These are phyloP conservation scores for Russula earlei DNA, from an alignment of 768 basidiomycete species.

Conservation along the genomic window DNA sequence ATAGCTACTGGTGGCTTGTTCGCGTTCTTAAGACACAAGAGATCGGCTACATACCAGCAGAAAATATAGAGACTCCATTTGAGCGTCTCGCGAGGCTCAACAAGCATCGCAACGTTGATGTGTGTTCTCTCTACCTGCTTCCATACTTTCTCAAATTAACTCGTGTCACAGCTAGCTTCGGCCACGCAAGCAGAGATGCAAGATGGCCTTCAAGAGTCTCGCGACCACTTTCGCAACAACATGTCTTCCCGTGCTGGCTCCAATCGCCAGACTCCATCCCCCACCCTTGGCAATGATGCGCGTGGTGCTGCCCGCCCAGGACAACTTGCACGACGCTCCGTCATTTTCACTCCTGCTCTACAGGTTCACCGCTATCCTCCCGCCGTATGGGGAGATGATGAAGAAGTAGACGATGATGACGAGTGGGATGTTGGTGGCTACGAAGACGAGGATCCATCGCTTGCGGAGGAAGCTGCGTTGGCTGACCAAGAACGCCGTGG, in stretches of 20 bases:
- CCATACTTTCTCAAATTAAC: not conserved
- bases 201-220: slow-evolving; percentile 39
- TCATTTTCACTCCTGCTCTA: slow-evolving; percentile 65
- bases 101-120: slow-evolving; percentile 95
- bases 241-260: slow-evolving; percentile 40
- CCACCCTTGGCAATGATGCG: slow-evolving; percentile 35
- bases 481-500: slow-evolving; percentile 29
- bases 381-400: slow-evolving; percentile 75
- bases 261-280: slow-evolving; percentile 40
- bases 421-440: slow-evolving; percentile 65
- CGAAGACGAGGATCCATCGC: slow-evolving; percentile 56
- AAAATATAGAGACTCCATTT: slow-evolving; percentile 98
- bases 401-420: slow-evolving; percentile 43
- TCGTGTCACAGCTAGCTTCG: slow-evolving; percentile 48
- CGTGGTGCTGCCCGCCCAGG: slow-evolving; percentile 25
- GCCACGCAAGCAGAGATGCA: slow-evolving; percentile 64
- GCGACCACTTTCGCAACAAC: slow-evolving; percentile 46
- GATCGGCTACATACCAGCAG: slow-evolving; percentile 97
- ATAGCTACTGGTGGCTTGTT: slow-evolving; percentile 99
- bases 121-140: slow-evolving; percentile 32
- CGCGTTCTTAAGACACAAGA: slow-evolving; percentile 97
- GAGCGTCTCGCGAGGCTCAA: slow-evolving; percentile 92
- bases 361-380: slow-evolving; percentile 70
- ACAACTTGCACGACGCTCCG: slow-evolving; percentile 27
- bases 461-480: slow-evolving; percentile 48